Base-by-base conservation (phyloP, 164 flowering plant genomes). In the Echeveria elegans region DNA sequence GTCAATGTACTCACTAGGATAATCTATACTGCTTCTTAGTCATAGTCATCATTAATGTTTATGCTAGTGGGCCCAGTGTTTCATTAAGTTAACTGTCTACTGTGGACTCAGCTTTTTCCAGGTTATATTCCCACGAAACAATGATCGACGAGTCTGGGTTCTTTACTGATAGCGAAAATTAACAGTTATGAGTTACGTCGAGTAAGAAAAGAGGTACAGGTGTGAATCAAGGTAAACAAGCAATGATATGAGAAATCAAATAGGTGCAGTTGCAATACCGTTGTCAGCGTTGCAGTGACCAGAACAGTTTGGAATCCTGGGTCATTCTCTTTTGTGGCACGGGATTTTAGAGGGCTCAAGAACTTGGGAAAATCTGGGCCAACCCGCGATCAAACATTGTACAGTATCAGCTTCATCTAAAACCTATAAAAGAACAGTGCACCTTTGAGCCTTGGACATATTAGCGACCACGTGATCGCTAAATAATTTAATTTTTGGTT, bases 401-500 rank as follows among this genome's bases (percentile, higher is more conserved):
- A n/a, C n/a, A n/a, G 97, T 94, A 73, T 94, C 99, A 24, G 99
- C 97, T 80, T 94, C 99, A 81, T 94, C 99, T 80, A 94, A 75
- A 53, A 94, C 97, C 99, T 90, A 70, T 43, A 45, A 66, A 66
- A 69, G 50, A 23, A 60, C 63, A 37, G 70, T 11, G 48, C 75
- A 23, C 41, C 65, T 66, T 64, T 72, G 52, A 38, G 66, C 19
- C 30, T 11, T 41, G 12, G 45, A 64, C 31, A 69, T 26, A n/a
- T 7, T 0, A 70, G 5, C 8, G 4, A 19, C 2, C 16, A 26
- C 1, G 40, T 28, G 4, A 56, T 12, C 7, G 24, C 24, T 50
- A 50, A n/a, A 23, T 3, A n/a, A 26, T 21, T 50, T 50, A n/a
- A 26, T 3, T 28, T 19, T n/a, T n/a, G n/a, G n/a, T n/a, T n/a